Evolutionary conservation across 2,329 filamentous ascomycete genomes (phyloP).

Genomic region (Cordyceps javanica): DNA sequence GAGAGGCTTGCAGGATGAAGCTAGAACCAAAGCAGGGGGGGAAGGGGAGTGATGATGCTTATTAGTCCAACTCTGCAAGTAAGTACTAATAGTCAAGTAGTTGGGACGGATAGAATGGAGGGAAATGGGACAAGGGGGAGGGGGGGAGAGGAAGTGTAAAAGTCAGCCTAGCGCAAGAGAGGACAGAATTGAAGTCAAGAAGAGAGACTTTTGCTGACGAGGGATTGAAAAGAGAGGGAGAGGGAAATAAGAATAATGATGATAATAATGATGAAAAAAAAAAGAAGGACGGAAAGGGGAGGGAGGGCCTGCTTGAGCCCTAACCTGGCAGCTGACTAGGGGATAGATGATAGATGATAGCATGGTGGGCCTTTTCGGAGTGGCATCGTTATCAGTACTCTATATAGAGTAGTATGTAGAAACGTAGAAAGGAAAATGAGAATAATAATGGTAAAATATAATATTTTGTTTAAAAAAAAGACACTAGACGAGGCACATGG

Average conservation of each 20-base stretch:
- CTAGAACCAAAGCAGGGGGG: slow-evolving; percentile 8
- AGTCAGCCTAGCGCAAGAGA: neutral
- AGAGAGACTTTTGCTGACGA: too few relatives aligned
- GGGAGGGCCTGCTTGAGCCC: neutral
- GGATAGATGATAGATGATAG: neutral
- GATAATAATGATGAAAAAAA: neutral
- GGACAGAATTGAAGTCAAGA: neutral
- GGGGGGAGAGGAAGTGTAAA: neutral
- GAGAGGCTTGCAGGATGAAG: neutral
- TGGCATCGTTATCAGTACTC: slow-evolving; percentile 6
- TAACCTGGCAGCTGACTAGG: slow-evolving; percentile 5
- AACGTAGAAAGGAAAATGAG: too few relatives aligned
- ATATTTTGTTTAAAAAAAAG: too few relatives aligned
- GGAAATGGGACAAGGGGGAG: too few relatives aligned
- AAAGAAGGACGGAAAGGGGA: neutral
- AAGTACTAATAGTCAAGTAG: too few relatives aligned
- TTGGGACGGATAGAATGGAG: too few relatives aligned
- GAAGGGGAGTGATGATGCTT: too few relatives aligned
- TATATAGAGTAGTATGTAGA: too few relatives aligned
- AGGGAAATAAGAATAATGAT: neutral
- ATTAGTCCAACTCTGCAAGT: neutral
- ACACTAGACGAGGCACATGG: neutral
- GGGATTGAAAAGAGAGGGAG: neutral
- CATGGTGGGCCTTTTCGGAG: slow-evolving; percentile 8
- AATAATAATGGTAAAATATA: too few relatives aligned